Evolutionary conservation across 23 red algal genomes (phyloP).

Genomic region (Cyanidioschyzon merolae): DNA sequence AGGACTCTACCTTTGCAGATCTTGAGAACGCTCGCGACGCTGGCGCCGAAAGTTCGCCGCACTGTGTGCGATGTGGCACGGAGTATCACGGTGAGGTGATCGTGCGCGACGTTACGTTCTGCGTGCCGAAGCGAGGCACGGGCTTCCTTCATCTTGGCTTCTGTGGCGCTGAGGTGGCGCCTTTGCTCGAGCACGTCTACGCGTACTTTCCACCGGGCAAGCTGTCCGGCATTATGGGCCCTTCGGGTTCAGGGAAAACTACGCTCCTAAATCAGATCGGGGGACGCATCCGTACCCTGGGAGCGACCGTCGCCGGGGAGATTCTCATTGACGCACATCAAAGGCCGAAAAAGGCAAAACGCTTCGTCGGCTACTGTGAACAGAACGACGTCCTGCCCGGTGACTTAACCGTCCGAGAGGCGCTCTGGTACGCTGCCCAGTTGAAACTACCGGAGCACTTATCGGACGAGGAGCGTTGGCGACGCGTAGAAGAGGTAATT

Average conservation of each 20-base stretch:
- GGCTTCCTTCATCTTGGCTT: background rate
- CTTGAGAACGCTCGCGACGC: background rate
- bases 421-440: constrained; percentile 28
- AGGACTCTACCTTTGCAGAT: background rate
- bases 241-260: constrained; percentile 30
- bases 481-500: constrained; percentile 27
- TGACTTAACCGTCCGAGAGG: constrained; percentile 27
- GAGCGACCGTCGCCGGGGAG: background rate
- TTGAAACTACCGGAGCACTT: constrained; percentile 14
- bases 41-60: background rate
- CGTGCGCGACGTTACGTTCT: constrained; percentile 4
- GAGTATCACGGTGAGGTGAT: constrained; percentile 17
- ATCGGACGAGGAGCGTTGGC: constrained; percentile 4
- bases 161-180: background rate
- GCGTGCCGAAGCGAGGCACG: background rate
- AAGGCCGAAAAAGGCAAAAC: background rate
- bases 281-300: constrained; percentile 12
- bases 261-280: constrained; percentile 30
- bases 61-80: background rate
- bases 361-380: constrained; percentile 21
- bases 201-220: constrained; percentile 29
- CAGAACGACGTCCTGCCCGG: constrained; percentile 27
- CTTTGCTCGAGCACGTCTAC: constrained; percentile 21
- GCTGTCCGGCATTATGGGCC: constrained; percentile 25
- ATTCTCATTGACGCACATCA: constrained; percentile 27